A percentile compares a stretch with the other conserved stretches of the same genome.
phyloP scores from a whole-genome alignment of 805 yeast species.

The Starmerella floris region DNA sequence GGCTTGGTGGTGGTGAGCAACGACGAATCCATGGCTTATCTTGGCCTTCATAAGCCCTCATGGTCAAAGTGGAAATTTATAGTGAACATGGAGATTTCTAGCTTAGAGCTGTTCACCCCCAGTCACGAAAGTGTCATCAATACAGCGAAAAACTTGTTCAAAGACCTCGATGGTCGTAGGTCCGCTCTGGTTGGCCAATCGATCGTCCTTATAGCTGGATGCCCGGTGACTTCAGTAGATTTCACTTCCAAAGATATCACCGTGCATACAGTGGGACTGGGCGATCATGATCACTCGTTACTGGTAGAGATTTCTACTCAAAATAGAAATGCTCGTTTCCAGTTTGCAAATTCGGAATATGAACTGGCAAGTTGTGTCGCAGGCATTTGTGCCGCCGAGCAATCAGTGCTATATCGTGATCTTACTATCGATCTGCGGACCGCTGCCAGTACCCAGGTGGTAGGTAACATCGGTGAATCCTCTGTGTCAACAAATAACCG shows the following conservation, averaged over 20 bases:
- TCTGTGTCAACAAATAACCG: too few species aligned
- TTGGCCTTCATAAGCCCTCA: constrained; percentile 6
- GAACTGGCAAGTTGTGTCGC: not conserved
- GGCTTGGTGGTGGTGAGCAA: constrained; percentile 8
- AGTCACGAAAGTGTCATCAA: not conserved
- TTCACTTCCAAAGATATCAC: not conserved
- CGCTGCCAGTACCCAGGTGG: not conserved
- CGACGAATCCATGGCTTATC: constrained; percentile 4
- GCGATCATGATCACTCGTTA: not conserved
- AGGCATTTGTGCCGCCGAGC: not conserved
- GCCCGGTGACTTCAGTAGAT: not conserved
- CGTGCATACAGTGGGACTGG: not conserved
- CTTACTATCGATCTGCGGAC: not conserved
- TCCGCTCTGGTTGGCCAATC: constrained; percentile 4
- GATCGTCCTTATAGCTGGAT: constrained; percentile 3
- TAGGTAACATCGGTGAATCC: not conserved
- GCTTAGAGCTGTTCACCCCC: constrained; percentile 1
- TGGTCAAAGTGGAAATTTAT: constrained; percentile 13
- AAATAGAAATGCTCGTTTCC: not conserved
- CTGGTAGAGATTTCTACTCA: not conserved
- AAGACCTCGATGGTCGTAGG: not conserved
- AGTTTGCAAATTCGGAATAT: not conserved
- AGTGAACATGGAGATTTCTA: not conserved
- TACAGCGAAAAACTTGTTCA: not conserved
- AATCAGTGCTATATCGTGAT: not conserved